Evolutionary conservation across 1,139 yeast genomes (phyloP).

Genomic region (Zygosaccharomyces pseudobailii): DNA sequence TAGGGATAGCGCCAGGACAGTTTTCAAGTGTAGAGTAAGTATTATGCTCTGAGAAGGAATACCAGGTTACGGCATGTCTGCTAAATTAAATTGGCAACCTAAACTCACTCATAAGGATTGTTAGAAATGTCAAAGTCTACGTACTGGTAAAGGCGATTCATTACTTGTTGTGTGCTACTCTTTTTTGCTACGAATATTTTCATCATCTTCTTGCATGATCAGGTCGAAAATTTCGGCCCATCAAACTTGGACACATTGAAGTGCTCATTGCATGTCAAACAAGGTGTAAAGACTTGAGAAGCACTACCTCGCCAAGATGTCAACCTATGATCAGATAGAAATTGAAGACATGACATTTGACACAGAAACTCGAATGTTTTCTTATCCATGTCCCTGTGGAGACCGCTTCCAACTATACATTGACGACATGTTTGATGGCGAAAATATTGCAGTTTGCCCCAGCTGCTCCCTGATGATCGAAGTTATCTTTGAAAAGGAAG

Average conservation of each 20-base stretch:
- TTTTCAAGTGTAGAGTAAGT: too few relatives aligned
- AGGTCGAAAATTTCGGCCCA: conserved; percentile 1
- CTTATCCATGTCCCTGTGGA: conserved; percentile 98
- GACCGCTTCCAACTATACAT: conserved; percentile 84
- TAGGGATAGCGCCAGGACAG: too few relatives aligned
- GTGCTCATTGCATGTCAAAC: not conserved
- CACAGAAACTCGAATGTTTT: conserved; percentile 69
- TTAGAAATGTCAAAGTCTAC: too few relatives aligned
- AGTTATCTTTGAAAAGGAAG: conserved; percentile 73
- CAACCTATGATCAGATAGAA: conserved; percentile 89
- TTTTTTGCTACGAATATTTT: not conserved
- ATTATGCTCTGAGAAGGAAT: too few relatives aligned
- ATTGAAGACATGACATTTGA: conserved; percentile 95
- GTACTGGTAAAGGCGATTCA: too few relatives aligned
- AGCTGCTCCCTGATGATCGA: conserved; percentile 91
- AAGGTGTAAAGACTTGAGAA: not conserved
- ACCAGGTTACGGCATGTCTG: too few relatives aligned
- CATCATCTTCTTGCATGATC: not conserved
- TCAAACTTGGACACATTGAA: not conserved
- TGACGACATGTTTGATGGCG: conserved; percentile 86
- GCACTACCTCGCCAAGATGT: conserved; percentile 26
- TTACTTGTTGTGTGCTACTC: too few relatives aligned
- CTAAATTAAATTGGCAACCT: too few relatives aligned
- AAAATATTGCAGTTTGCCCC: conserved; percentile 93
- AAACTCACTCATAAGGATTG: not conserved